Base-by-base conservation (phyloP, 805 yeast genomes). In the Nakazawaea anatomiae region DNA sequence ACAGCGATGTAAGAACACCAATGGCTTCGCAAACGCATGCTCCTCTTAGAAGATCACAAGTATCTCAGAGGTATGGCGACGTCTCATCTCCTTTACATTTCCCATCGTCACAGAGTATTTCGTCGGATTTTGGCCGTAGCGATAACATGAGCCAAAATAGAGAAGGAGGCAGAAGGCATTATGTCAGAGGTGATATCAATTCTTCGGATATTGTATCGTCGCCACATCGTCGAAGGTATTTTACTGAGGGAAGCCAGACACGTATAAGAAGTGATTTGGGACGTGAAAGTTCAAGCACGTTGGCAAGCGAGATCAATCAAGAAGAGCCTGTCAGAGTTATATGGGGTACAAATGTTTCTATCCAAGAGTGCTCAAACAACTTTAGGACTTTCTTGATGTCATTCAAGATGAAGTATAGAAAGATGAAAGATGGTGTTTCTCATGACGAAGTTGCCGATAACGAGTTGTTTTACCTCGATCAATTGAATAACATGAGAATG, bases 281-380 rank as follows among this genome's bases (percentile, higher is more conserved):
- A 36, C 41, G 43, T 39, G 31, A 46, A 32, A 36, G 46, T 41
- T 48, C 61, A 25, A 49, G 58, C 34, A 59, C 59, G 0, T 50
- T 59, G 7, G 55, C 63, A 3, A 65, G 60, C 14, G 66, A 67
- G 14, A 61, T 61, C 7, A 66, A 71, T 48, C 71, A 73, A 28
- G 80, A 79, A 48, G 96, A 87, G 57, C 96, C 96, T 0, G 82
- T 83, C 28, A 79, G 95, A 60, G 96, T 94, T 49, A 92, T 94
- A 61, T 94, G 99, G 99, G 99, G 99, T 68, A 94, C 99, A 1
- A 90, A 92, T 63, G 96, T 94, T 30, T 86, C 95, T 45, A 91
- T 94, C 61, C 88, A 83, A 61, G 97, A 94, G 62, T 85, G 94
- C 58, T 78, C 87, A 39, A 85, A 82, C 57, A 76, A 79, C 47